These are phyloP conservation scores for Cystobasidium slooffiae DNA, from an alignment of 1,284 basidiomycete genomes.

Conservation along the genomic window DNA sequence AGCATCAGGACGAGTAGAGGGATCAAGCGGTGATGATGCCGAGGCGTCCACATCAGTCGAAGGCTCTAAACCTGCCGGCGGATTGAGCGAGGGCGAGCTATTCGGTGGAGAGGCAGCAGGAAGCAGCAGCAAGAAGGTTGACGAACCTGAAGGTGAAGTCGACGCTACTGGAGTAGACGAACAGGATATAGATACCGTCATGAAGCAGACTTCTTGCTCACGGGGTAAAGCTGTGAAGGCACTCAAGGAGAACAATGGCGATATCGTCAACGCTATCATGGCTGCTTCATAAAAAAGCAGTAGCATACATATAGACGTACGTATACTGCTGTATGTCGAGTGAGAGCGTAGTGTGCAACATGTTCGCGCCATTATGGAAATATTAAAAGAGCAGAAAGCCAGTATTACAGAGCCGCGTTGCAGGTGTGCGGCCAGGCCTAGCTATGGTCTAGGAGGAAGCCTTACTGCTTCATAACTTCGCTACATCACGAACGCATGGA, in stretches of 20 bases:
- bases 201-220: conserved; percentile 77
- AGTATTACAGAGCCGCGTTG: no score
- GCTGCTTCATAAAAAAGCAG: neutral
- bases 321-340: neutral
- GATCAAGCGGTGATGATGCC: conserved; percentile 74
- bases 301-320: neutral
- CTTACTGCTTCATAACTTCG: no score
- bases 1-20: conserved; percentile 54
- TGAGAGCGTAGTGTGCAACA: no score
- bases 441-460: no score
- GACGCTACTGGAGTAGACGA: conserved; percentile 68
- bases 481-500: no score
- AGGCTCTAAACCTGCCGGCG: neutral
- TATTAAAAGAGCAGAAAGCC: no score
- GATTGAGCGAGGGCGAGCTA: conserved; percentile 22
- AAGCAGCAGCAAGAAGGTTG: conserved; percentile 40
- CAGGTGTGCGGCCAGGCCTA: no score
- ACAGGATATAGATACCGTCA: conserved; percentile 94
- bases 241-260: conserved; percentile 77
- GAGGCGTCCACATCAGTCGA: conserved; percentile 51
- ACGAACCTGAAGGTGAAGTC: conserved; percentile 56
- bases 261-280: conserved; percentile 42
- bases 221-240: conserved; percentile 85
- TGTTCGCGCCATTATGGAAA: no score
- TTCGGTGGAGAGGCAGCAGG: conserved; percentile 45